These are phyloP conservation scores for Mesostigma viride DNA, from an alignment of 139 green algal genomes.

Conservation along the genomic window DNA sequence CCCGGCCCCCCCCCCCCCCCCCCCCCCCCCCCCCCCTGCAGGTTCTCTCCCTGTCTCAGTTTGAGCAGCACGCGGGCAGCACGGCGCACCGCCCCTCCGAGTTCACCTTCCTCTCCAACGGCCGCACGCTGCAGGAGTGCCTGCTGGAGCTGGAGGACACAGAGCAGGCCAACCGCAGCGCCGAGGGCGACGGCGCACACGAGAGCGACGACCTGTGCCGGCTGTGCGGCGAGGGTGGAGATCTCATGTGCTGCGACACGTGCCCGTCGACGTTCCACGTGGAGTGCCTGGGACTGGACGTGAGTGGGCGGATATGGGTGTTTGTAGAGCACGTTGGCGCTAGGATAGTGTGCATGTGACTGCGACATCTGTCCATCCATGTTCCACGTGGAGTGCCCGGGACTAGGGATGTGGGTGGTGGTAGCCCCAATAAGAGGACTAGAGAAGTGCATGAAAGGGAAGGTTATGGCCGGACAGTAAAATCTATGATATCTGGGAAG, in stretches of 20 bases:
- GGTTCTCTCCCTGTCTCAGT: conserved; percentile 12
- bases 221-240: conserved; percentile 38
- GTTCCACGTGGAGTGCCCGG: conserved; percentile 39
- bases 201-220: conserved; percentile 39
- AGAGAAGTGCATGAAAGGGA: too few species aligned
- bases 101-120: conserved; percentile 26
- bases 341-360: too few species aligned
- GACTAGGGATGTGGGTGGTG: conserved; percentile 16
- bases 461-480: too few species aligned
- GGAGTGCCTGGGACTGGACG: conserved; percentile 31
- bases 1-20: too few species aligned
- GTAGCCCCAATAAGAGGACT: too few species aligned
- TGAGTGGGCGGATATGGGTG: too few species aligned
- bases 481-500: too few species aligned
- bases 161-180: background rate
- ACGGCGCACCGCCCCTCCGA: conserved; percentile 15
- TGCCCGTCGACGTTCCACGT: conserved; percentile 41
- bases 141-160: background rate
- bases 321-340: too few species aligned
- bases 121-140: conserved; percentile 15
- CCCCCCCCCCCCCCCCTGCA: too few species aligned
- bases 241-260: conserved; percentile 45
- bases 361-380: conserved; percentile 39
- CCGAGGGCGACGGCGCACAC: conserved; percentile 12
- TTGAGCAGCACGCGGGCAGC: conserved; percentile 26